Percentiles rank a stretch among this genome's conserved stretches.
These are phyloP conservation scores for Vinca minor DNA, from an alignment of 257 asterid genomes.

Conservation along the genomic window DNA sequence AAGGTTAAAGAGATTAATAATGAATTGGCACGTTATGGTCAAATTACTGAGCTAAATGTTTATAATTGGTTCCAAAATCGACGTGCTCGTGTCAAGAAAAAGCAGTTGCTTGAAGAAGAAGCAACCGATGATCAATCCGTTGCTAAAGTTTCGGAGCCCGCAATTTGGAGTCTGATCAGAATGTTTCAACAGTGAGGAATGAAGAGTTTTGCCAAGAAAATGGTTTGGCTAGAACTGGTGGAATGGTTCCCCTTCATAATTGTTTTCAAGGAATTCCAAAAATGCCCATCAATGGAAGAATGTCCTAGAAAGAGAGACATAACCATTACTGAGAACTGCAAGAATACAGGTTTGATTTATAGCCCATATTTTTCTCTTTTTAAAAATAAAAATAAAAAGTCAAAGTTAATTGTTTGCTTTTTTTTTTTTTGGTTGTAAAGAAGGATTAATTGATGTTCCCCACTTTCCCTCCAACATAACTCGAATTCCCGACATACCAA, in stretches of 20 bases:
- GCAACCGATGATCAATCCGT: neutral
- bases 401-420: too few species aligned
- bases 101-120: conserved; percentile 4
- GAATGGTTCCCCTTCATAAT: neutral
- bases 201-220: neutral
- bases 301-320: neutral
- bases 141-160: neutral
- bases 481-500: too few species aligned
- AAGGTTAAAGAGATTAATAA: conserved; percentile 24
- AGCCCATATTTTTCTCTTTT: too few species aligned
- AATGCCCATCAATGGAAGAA: neutral
- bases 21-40: conserved; percentile 24
- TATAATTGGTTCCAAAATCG: conserved; percentile 37
- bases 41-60: conserved; percentile 26
- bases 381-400: too few species aligned
- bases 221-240: neutral
- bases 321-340: neutral
- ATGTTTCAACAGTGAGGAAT: neutral
- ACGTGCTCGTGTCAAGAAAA: conserved; percentile 27
- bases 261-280: neutral
- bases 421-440: too few species aligned
- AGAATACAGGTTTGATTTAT: neutral
- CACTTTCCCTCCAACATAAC: too few species aligned
- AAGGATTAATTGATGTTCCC: too few species aligned
- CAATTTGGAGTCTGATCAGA: too few species aligned